Percentiles rank a stretch among this genome's conserved stretches.
Conservation (phyloP, 805 yeast genomes). For the Candida gorgasii region DNA sequence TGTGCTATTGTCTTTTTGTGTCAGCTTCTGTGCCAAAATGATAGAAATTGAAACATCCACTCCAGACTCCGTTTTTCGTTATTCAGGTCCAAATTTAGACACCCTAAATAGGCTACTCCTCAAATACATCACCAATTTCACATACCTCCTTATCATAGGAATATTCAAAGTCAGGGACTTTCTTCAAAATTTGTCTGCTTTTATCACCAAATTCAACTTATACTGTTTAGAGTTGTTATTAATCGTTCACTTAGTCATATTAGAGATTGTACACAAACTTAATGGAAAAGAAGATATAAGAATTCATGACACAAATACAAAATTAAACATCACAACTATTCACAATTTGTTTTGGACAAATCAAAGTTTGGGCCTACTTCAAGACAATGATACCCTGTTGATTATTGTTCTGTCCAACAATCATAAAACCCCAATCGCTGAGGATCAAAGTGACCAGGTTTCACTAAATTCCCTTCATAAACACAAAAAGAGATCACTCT, state of each 20-base stretch:
- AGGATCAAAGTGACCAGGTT: background rate
- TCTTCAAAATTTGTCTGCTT: background rate
- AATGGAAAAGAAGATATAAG: background rate
- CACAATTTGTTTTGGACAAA: conserved; percentile 12
- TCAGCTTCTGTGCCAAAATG: too few species aligned
- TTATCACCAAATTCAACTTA: background rate
- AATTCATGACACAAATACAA: background rate
- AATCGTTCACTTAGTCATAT: background rate
- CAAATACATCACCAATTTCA: background rate
- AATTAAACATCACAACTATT: conserved; percentile 1
- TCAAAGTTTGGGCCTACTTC: background rate
- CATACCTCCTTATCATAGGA: background rate
- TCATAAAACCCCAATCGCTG: too few species aligned
- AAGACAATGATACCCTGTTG: too few species aligned
- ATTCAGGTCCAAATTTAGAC: too few species aligned
- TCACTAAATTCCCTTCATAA: background rate
- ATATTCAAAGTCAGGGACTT: conserved; percentile 9
- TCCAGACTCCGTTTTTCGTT: too few species aligned
- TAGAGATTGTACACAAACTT: conserved; percentile 1
- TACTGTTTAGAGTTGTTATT: conserved; percentile 7
- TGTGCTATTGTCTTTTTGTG: background rate
- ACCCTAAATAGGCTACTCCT: too few species aligned
- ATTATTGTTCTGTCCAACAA: too few species aligned
- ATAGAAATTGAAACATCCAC: too few species aligned
- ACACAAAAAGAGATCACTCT: conserved; percentile 1